These are phyloP conservation scores for Lasiosphaeriaceae sp. DNA, from an alignment of 495 filamentous ascomycete species.

Conservation along the genomic window DNA sequence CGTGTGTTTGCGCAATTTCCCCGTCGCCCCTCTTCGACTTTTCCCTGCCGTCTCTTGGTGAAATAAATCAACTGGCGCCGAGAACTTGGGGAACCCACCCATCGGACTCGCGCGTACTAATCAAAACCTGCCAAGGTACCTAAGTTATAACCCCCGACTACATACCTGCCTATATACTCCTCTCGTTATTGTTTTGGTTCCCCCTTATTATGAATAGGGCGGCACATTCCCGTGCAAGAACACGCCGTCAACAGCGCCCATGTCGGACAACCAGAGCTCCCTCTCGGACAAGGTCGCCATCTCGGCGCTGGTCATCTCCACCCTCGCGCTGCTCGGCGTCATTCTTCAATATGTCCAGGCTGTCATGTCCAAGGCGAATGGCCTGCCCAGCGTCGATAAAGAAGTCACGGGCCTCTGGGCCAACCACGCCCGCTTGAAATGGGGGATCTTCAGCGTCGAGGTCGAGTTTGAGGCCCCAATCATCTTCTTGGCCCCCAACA, in stretches of 20 bases:
- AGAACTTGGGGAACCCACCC: too few relatives aligned
- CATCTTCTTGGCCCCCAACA: constrained; percentile 33
- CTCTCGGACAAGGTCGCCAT: constrained; percentile 12
- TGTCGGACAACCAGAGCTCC: neutral
- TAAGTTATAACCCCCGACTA: too few relatives aligned
- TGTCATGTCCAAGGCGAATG: constrained; percentile 10
- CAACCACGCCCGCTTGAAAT: constrained; percentile 24
- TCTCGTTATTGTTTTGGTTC: too few relatives aligned
- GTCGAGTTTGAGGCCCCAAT: constrained; percentile 41
- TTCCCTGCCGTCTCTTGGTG: too few relatives aligned
- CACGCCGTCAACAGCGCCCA: neutral
- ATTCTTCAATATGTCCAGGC: constrained; percentile 16
- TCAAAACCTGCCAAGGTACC: too few relatives aligned
- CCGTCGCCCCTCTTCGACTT: too few relatives aligned
- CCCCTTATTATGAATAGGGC: too few relatives aligned
- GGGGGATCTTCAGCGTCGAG: constrained; percentile 36
- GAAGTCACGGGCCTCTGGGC: constrained; percentile 39
- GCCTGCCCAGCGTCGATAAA: constrained; percentile 18
- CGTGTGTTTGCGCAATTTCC: too few relatives aligned
- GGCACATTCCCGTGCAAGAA: too few relatives aligned
- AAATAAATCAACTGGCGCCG: too few relatives aligned
- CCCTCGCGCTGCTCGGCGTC: constrained; percentile 14
- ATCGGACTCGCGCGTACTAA: too few relatives aligned
- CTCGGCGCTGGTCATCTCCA: constrained; percentile 19
- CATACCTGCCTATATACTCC: too few relatives aligned